Evolutionary conservation across 208 protist genomes (phyloP), one percentile per base, ranked within the genome.

Genomic region (Leishmania turanica): DNA sequence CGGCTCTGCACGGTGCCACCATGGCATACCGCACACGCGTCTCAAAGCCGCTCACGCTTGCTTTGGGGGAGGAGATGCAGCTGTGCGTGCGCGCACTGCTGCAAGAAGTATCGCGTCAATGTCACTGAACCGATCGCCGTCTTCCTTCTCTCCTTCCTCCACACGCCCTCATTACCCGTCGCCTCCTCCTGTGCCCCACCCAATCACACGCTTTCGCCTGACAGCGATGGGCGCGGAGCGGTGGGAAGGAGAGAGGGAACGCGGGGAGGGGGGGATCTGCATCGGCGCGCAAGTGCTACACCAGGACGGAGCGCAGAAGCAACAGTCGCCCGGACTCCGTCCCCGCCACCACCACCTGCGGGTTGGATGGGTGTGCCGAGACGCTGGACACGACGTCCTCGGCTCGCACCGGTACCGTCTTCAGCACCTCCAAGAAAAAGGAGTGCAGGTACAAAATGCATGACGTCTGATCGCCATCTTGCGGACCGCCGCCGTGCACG

Each of bases 361-460:
- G 84, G 62, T 95, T 90, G 3, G 27, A 81, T 42, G 90, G 85
- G 74, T 96, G 92, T 54, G 82, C 91, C 9, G 94, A 87, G 45
- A 96, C 70, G 42, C 78, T 90, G 7, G 78, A 81, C 1, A 90
- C 84, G 37, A 85, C 76, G 75, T 77, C 83, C 49, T 70, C 58
- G 15, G 78, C 62, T 3, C 89, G 86, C 37, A 94, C 83, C n/a
- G 79, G 79, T 21, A 96, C 87, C 51, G 87, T 87, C 65, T 88
- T 89, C 31, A 91, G 72, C 47, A 88, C 74, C 34, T 83, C 88
- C 34, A 96, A 84, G 64, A 92, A 93, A 75, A 97, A 95, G 2
- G 89, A 87, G 74, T 97, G 94, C 37, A 96, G 71, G 84, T 92
- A 97, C 75, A 94, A 54, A 17, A 96, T 87, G 47, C 74, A 77